A percentile compares a stretch with the other conserved stretches of the same genome.
These are phyloP conservation scores for Lentinula edodes DNA, from an alignment of 768 basidiomycete species.

Conservation along the genomic window DNA sequence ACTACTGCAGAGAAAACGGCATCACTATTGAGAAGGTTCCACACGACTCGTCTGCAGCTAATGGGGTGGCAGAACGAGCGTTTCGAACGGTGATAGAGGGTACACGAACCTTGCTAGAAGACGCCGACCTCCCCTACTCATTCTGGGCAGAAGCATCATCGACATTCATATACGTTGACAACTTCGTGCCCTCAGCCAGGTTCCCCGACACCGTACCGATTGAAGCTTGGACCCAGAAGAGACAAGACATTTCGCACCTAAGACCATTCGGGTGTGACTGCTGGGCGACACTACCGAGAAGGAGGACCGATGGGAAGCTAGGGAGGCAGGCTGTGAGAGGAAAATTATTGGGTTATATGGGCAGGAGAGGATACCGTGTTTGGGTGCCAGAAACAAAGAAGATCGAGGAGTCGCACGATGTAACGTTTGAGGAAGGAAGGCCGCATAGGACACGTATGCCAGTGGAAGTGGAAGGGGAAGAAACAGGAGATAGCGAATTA, in stretches of 20 bases:
- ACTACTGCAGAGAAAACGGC: slow-evolving; percentile 13
- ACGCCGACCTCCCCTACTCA: background rate
- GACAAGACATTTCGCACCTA: background rate
- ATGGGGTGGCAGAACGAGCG: slow-evolving; percentile 19
- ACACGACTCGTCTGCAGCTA: slow-evolving; percentile 19
- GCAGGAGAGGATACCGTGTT: no score
- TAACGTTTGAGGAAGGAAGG: no score
- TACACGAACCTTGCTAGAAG: background rate
- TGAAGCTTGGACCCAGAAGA: background rate
- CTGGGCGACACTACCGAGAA: no score
- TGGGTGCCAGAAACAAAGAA: no score
- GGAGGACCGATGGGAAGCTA: no score
- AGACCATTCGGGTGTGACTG: background rate
- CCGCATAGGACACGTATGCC: no score
- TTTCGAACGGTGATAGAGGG: slow-evolving; percentile 18
- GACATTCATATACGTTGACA: background rate
- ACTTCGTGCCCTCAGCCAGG: background rate
- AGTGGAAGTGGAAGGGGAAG: no score
- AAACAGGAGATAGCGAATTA: no score
- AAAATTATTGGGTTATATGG: no score
- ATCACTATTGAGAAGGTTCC: slow-evolving; percentile 15
- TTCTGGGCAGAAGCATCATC: background rate
- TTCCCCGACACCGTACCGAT: background rate
- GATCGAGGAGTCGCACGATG: no score
- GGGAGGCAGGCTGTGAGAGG: no score